Evolutionary conservation across 2,329 filamentous ascomycete species (phyloP), one percentile per base, ranked within the genome.

Genomic region (Daldinia eschscholtzii): DNA sequence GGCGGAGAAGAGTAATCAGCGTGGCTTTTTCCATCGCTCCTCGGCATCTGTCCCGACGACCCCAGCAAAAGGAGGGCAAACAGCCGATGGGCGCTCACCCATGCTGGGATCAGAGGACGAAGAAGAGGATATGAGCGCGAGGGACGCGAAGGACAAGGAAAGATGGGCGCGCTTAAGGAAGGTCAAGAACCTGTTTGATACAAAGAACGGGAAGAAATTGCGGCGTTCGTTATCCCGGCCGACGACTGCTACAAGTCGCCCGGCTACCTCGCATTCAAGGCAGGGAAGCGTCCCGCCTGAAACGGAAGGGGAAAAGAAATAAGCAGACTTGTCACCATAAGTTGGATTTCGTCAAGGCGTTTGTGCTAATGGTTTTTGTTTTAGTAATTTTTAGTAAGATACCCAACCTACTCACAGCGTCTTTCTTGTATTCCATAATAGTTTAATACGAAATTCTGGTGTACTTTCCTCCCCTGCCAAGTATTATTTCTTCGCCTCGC

Each of bases 181-280:
- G 65, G 90, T 93, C 65, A 92, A 92, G 83, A 92, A 90, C 75
- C 80, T 92, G 53, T 89, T 93, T 74, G 89, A 91, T 69, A 84
- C 87, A 5, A 93, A 92, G 78, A 85, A 84, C 1, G 82, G 83
- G 7, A 88, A 83, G 76, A 90, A 86, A 76, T 78, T 84, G 59
- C 81, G 80, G 61, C 80, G 80, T 39, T 79, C 81, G 3, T 72
- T 80, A 18, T 81, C 79, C 60, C 78, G 84, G 41, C 83, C 85
- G 1, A 82, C 80, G 3, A 84, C 82, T 7, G 77, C 72, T 7
- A 68, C 69, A 6, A 76, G 72, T 55, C 73, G 72, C 15, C 75
- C 76, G 1, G 60, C 73, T n/a, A 77, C 76, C 1, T 64, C 72
- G 7, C 73, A 76, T 60, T 74, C 73, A 20, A 70, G 70, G 18